Conservation (phyloP, 2,329 filamentous ascomycete genomes). For the Pseudopyricularia javanii region DNA sequence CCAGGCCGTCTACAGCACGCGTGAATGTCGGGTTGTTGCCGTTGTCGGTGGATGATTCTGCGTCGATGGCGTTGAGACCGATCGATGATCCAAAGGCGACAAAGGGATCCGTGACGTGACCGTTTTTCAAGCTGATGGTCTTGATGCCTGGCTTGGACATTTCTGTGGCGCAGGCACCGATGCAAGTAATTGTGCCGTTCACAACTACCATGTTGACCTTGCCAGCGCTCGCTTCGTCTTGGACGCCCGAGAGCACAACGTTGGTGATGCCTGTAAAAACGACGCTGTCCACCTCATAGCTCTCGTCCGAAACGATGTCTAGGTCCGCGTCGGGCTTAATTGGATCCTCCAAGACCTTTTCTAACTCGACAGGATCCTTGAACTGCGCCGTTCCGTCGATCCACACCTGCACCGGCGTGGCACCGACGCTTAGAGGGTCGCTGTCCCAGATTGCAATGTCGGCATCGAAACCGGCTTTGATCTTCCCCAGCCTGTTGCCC, state of each 20-base stretch:
- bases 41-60: constrained; percentile 41
- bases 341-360: constrained; percentile 30
- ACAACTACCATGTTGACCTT: constrained; percentile 35
- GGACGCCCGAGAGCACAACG: constrained; percentile 33
- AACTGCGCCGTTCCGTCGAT: constrained; percentile 50
- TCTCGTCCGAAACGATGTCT: constrained; percentile 27
- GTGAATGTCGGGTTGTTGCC: constrained; percentile 37
- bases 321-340: constrained; percentile 27
- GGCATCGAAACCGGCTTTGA: constrained; percentile 49
- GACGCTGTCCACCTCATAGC: constrained; percentile 22
- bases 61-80: constrained; percentile 51
- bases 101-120: constrained; percentile 47
- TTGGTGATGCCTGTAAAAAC: constrained; percentile 45
- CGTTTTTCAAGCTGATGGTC: constrained; percentile 39
- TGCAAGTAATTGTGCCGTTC: constrained; percentile 40
- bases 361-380: constrained; percentile 38
- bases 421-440: constrained; percentile 47
- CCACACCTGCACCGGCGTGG: constrained; percentile 48
- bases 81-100: constrained; percentile 48
- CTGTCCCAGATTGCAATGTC: constrained; percentile 52
- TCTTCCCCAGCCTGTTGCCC: constrained; percentile 43
- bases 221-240: constrained; percentile 12
- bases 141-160: constrained; percentile 12
- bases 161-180: constrained; percentile 37
- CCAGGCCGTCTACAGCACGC: constrained; percentile 44